These are phyloP conservation scores for Kalanchoe fedtschenkoi DNA, from an alignment of 164 flowering plant genomes.

Conservation along the genomic window DNA sequence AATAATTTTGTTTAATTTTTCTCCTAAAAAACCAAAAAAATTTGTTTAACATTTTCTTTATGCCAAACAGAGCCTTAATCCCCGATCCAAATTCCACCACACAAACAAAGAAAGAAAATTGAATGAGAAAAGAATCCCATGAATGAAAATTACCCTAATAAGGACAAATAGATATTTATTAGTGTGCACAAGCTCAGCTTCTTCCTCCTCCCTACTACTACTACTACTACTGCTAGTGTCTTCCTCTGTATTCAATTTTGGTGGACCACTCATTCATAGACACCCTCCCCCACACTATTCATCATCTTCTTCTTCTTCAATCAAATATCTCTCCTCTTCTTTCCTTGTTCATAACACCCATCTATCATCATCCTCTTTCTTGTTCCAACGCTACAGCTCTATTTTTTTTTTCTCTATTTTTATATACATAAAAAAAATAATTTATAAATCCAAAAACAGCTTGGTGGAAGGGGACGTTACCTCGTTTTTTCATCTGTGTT, in stretches of 20 bases:
- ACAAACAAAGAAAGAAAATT: no score
- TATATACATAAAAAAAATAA: no score
- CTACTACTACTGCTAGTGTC: no score
- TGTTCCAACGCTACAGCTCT: background rate
- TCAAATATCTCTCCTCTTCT: no score
- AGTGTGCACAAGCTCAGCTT: no score
- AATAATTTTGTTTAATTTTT: no score
- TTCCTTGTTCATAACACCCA: no score
- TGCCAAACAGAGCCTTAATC: no score
- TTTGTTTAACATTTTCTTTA: no score
- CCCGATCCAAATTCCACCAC: background rate
- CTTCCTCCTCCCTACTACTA: background rate
- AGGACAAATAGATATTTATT: background rate
- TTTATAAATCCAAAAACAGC: conserved; percentile 6
- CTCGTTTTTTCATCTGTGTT: conserved; percentile 76
- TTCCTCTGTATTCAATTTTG: background rate
- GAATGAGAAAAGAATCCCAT: conserved; percentile 2
- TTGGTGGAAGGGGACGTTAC: conserved; percentile 67
- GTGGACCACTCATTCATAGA: no score
- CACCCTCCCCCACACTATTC: conserved; percentile 1
- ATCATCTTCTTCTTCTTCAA: background rate
- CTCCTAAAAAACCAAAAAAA: no score
- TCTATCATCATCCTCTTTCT: no score
- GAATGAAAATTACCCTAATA: background rate
- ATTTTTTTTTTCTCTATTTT: background rate